These are phyloP conservation scores for Candida suzukii DNA, from an alignment of 805 yeast species.

Conservation along the genomic window DNA sequence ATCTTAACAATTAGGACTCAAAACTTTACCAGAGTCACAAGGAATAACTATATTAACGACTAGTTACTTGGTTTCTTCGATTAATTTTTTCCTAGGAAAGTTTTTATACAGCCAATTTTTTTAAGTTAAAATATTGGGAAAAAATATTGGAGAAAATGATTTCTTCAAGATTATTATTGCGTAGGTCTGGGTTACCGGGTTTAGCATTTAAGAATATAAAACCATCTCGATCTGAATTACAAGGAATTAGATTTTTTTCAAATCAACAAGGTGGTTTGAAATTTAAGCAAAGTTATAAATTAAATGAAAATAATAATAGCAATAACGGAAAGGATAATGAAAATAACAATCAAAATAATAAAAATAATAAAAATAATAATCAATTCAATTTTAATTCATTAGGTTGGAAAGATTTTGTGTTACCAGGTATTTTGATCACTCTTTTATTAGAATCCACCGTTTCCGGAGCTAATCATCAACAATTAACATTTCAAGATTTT, in stretches of 20 bases:
- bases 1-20: too few species aligned
- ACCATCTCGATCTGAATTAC: background rate
- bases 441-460: background rate
- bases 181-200: background rate
- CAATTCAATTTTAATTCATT: background rate
- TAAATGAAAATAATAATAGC: background rate
- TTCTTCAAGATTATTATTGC: background rate
- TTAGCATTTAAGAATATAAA: background rate
- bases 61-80: too few species aligned
- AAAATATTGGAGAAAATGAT: background rate
- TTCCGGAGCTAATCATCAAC: conserved; percentile 11
- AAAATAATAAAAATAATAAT: background rate
- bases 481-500: conserved; percentile 91
- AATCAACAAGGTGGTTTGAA: background rate
- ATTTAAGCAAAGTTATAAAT: background rate
- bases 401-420: background rate
- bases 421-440: background rate
- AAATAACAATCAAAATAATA: background rate
- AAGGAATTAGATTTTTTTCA: background rate
- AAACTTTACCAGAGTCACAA: too few species aligned
- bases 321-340: background rate
- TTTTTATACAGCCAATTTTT: too few species aligned
- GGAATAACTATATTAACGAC: too few species aligned
- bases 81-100: too few species aligned
- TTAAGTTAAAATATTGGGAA: background rate